A percentile compares a stretch with the other conserved stretches of the same genome.
Conservation (phyloP, 2,329 filamentous ascomycete genomes). For the Aspergillus amoenus region DNA sequence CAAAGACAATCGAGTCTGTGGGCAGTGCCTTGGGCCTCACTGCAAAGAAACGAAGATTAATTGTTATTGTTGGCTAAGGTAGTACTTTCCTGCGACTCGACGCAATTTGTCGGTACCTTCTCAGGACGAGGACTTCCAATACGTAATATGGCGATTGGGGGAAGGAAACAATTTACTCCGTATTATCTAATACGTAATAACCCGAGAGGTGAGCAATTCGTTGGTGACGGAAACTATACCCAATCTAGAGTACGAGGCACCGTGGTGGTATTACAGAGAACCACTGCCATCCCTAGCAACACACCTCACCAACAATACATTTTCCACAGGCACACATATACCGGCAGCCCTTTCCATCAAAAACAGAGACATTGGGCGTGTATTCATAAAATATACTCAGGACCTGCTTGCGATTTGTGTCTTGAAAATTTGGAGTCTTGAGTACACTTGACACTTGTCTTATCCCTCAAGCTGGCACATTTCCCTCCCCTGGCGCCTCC, state of each 20-base stretch:
- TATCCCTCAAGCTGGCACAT: neutral
- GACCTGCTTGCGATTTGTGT: neutral
- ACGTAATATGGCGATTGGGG: neutral
- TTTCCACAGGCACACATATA: neutral
- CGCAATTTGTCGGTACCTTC: too few species aligned
- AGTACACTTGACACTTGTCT: neutral
- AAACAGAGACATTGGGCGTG: neutral
- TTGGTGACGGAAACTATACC: constrained; percentile 4
- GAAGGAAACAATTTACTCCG: too few species aligned
- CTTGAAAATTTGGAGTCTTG: neutral
- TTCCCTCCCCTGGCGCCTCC: neutral
- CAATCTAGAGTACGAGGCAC: neutral
- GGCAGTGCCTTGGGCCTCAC: neutral
- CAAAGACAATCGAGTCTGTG: neutral
- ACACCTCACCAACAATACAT: neutral
- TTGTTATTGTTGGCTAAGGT: neutral
- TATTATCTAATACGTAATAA: neutral
- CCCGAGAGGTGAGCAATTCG: neutral
- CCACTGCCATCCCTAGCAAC: constrained; percentile 3
- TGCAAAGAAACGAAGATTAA: neutral
- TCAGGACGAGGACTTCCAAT: neutral
- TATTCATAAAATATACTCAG: neutral
- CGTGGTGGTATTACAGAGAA: neutral
- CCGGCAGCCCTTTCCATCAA: neutral
- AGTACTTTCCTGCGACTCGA: too few species aligned